These are phyloP conservation scores for Mrakia blollopis DNA, from an alignment of 768 basidiomycete genomes.

Conservation along the genomic window DNA sequence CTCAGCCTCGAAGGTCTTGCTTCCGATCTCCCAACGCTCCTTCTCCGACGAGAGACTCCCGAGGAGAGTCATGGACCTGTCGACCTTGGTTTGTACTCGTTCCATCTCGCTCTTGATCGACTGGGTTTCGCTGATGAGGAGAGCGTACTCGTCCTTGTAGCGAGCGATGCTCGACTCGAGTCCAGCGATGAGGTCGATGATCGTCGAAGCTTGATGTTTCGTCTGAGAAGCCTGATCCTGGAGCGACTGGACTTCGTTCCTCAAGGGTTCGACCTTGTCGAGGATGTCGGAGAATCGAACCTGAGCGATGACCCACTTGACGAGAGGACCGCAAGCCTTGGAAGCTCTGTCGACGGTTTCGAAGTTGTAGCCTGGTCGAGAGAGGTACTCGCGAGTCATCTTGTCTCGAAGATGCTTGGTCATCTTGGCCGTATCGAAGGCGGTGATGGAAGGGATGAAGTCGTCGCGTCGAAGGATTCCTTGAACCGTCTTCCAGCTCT, in stretches of 20 bases:
- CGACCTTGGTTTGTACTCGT: slow-evolving; percentile 91
- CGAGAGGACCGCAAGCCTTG: slow-evolving; percentile 94
- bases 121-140: slow-evolving; percentile 92
- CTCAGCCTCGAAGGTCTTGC: slow-evolving; percentile 90
- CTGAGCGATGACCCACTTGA: slow-evolving; percentile 97
- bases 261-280: slow-evolving; percentile 91
- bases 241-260: slow-evolving; percentile 88
- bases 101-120: slow-evolving; percentile 98
- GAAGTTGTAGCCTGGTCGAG: slow-evolving; percentile 84
- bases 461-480: slow-evolving; percentile 92
- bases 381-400: slow-evolving; percentile 91
- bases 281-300: slow-evolving; percentile 95
- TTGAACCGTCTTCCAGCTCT: slow-evolving; percentile 93
- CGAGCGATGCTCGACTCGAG: slow-evolving; percentile 84
- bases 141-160: slow-evolving; percentile 96
- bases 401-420: slow-evolving; percentile 77
- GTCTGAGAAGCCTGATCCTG: slow-evolving; percentile 92
- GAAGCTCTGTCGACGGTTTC: slow-evolving; percentile 92
- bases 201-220: slow-evolving; percentile 83
- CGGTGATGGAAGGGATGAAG: slow-evolving; percentile 91
- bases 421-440: slow-evolving; percentile 89
- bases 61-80: slow-evolving; percentile 90
- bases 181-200: slow-evolving; percentile 85
- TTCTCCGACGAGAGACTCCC: slow-evolving; percentile 93
- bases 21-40: slow-evolving; percentile 87